phyloP scores from a whole-genome alignment of 495 filamentous ascomycete species.

The Hypoxylon rickii region DNA sequence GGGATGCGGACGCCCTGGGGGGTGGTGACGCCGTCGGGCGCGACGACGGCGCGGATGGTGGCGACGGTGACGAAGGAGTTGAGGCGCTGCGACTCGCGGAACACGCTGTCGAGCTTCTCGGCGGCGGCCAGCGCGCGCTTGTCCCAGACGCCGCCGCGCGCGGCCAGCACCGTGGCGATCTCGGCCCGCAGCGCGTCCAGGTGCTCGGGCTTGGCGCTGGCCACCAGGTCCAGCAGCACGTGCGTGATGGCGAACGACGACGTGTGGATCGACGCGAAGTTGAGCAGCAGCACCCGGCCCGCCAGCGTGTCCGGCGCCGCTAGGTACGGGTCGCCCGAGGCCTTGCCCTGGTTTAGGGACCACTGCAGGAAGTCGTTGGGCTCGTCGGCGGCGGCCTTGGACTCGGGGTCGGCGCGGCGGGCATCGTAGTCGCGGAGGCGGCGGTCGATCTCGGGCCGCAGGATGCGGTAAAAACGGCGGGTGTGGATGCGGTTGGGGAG shows the following conservation, averaged over 20 bases:
- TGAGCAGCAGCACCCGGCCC: conserved; percentile 44
- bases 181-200: conserved; percentile 58
- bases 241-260: conserved; percentile 52
- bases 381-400: conserved; percentile 24
- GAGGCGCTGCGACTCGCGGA: conserved; percentile 43
- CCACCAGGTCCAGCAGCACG: conserved; percentile 51
- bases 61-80: conserved; percentile 41
- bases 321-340: conserved; percentile 33
- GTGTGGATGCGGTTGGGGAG: conserved; percentile 44
- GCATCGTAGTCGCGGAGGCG: conserved; percentile 38
- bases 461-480: conserved; percentile 33
- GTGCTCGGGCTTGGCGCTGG: too few relatives aligned
- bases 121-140: conserved; percentile 49
- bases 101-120: conserved; percentile 45
- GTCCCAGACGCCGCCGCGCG: conserved; percentile 42
- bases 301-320: conserved; percentile 35
- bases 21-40: conserved; percentile 39
- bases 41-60: conserved; percentile 35
- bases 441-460: conserved; percentile 40
- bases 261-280: conserved; percentile 58
- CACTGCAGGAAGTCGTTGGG: conserved; percentile 50
- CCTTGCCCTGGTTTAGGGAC: conserved; percentile 39
- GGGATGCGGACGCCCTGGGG: conserved; percentile 40
- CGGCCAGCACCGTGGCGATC: conserved; percentile 41
- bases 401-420: conserved; percentile 26